phyloP scores from a whole-genome alignment of 225 moss, liverwort and hornwort species.

The Pseudoscleropodium purum region DNA sequence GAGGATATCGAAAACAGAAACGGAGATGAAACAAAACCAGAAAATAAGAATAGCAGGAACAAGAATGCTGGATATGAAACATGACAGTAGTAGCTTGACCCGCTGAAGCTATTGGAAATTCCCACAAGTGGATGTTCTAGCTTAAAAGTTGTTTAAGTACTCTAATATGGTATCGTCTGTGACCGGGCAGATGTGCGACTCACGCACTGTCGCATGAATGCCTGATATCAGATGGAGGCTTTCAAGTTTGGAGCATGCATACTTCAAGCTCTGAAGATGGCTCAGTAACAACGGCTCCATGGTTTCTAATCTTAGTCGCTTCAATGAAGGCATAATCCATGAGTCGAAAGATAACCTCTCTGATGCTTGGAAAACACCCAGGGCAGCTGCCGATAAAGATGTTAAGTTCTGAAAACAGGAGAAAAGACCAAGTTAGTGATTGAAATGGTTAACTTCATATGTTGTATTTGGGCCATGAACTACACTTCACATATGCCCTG shows the following conservation, averaged over 20 bases:
- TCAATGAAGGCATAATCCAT: conserved; percentile 58
- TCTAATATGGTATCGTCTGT: conserved; percentile 56
- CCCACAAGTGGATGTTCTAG: not conserved
- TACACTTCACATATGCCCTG: not conserved
- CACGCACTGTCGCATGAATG: conserved; percentile 36
- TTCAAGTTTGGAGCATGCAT: conserved; percentile 59
- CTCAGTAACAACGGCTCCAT: conserved; percentile 34
- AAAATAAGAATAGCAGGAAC: not conserved
- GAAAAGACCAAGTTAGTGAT: not conserved
- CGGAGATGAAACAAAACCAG: not conserved
- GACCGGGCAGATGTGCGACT: conserved; percentile 67
- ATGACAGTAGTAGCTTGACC: not conserved
- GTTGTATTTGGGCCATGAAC: not conserved
- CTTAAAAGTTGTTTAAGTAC: conserved; percentile 24
- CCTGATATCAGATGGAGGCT: conserved; percentile 72
- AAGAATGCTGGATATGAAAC: not conserved
- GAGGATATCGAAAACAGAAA: not conserved
- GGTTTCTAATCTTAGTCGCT: conserved; percentile 67
- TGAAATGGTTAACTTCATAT: not conserved
- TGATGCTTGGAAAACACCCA: conserved; percentile 50
- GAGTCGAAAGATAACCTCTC: conserved; percentile 32
- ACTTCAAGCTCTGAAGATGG: conserved; percentile 48
- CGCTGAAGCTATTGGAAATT: not conserved
- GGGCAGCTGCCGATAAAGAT: conserved; percentile 57
- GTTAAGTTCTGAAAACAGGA: conserved; percentile 28